Evolutionary conservation across 2,329 filamentous ascomycete genomes (phyloP).

Genomic region (Fusarium humuli): DNA sequence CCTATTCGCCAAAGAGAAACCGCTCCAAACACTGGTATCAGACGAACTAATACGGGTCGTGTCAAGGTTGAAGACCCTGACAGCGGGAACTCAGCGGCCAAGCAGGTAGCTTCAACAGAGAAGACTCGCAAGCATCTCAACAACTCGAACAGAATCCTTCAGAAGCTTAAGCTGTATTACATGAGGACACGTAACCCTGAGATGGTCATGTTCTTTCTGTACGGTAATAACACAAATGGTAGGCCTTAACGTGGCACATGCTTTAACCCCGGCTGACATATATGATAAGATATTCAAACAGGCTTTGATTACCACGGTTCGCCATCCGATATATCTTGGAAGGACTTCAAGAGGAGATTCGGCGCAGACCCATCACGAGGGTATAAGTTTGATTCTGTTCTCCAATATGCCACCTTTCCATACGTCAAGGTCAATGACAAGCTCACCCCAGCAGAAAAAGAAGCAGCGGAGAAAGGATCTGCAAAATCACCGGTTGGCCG

Average conservation of each 20-base stretch:
- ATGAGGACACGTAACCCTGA: not conserved
- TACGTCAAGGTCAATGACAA: not conserved
- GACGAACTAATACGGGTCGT: too few relatives aligned
- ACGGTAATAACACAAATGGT: conserved; percentile 3
- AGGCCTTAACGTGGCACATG: accelerated
- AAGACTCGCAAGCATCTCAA: not conserved
- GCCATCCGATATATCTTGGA: not conserved
- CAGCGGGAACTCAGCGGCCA: too few relatives aligned
- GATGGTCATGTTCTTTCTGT: conserved; percentile 3
- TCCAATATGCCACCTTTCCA: conserved; percentile 1
- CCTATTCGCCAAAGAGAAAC: too few relatives aligned
- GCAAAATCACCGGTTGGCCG: not conserved
- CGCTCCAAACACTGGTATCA: too few relatives aligned
- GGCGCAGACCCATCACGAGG: not conserved
- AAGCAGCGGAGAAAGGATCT: too few relatives aligned
- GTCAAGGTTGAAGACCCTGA: too few relatives aligned
- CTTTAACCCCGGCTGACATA: accelerated
- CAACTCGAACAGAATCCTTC: not conserved
- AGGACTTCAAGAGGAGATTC: not conserved
- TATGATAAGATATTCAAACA: not conserved
- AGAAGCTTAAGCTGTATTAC: conserved; percentile 1
- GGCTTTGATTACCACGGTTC: not conserved
- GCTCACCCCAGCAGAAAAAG: too few relatives aligned
- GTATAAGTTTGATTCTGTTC: not conserved
- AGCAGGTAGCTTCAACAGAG: too few relatives aligned